Evolutionary conservation across 2,329 filamentous ascomycete species (phyloP).

Genomic region (Colletotrichum aenigma): DNA sequence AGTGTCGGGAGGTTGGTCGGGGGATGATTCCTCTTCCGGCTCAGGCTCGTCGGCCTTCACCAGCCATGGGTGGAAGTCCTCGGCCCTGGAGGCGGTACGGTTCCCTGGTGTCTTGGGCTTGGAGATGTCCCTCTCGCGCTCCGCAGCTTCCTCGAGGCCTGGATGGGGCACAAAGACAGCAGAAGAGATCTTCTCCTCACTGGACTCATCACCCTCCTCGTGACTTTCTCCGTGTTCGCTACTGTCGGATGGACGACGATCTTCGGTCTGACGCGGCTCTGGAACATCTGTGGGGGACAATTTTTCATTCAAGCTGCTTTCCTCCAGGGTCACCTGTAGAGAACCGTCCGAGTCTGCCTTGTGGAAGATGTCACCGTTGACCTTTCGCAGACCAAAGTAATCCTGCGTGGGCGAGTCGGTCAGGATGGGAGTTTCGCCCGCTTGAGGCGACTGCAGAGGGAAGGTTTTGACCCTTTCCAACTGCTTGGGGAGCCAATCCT

Average conservation of each 20-base stretch:
- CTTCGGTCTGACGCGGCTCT: conserved; percentile 12
- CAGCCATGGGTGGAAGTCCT: conserved; percentile 57
- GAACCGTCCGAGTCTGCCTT: conserved; percentile 14
- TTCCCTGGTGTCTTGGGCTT: conserved; percentile 21
- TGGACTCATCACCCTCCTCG: conserved; percentile 65
- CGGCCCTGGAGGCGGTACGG: conserved; percentile 22
- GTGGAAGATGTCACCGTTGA: conserved; percentile 21
- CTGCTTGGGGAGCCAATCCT: conserved; percentile 18
- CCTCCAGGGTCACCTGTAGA: not conserved
- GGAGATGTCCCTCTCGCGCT: conserved; percentile 29
- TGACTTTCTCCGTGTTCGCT: conserved; percentile 41
- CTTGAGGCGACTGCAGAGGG: conserved; percentile 14
- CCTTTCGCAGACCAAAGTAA: conserved; percentile 21
- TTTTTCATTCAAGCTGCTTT: not conserved
- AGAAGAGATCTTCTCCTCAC: conserved; percentile 86
- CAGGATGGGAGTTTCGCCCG: conserved; percentile 13
- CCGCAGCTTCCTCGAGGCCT: conserved; percentile 46
- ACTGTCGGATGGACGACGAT: conserved; percentile 41
- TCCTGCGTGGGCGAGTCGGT: conserved; percentile 21
- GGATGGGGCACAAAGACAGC: conserved; percentile 83
- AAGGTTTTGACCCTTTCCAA: conserved; percentile 14
- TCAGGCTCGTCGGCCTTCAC: conserved; percentile 61
- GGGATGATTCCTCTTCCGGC: conserved; percentile 28
- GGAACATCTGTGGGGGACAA: not conserved
- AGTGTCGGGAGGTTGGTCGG: conserved; percentile 1